phyloP scores from a whole-genome alignment of 805 yeast genomes.

The Lipomyces oligophaga region DNA sequence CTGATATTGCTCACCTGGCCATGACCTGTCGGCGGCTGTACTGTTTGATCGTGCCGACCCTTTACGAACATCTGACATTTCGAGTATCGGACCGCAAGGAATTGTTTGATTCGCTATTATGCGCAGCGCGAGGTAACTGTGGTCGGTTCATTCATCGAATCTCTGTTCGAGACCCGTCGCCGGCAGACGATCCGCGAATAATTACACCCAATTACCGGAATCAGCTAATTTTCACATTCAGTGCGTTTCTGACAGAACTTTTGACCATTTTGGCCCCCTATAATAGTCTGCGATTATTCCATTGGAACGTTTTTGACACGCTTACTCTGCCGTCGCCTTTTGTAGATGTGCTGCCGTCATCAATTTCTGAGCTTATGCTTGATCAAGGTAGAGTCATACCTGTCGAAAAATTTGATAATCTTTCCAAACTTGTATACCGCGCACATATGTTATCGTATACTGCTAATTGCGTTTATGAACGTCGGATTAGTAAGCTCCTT shows the following conservation, averaged over 20 bases:
- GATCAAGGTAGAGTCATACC: slow-evolving; percentile 27
- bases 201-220: slow-evolving; percentile 28
- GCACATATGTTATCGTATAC: slow-evolving; percentile 27
- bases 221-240: slow-evolving; percentile 21
- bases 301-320: slow-evolving; percentile 28
- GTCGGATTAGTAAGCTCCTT: slow-evolving; percentile 19
- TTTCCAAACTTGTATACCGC: slow-evolving; percentile 19
- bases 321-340: slow-evolving; percentile 21
- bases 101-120: slow-evolving; percentile 11
- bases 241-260: slow-evolving; percentile 14
- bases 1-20: slow-evolving; percentile 15
- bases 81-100: slow-evolving; percentile 8
- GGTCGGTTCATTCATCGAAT: slow-evolving; percentile 16
- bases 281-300: slow-evolving; percentile 7
- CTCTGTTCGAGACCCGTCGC: slow-evolving; percentile 26
- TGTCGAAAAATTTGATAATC: slow-evolving; percentile 3
- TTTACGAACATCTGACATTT: slow-evolving; percentile 16
- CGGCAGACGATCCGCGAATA: slow-evolving; percentile 17
- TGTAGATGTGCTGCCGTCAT: slow-evolving; percentile 19
- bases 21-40: slow-evolving; percentile 14
- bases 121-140: slow-evolving; percentile 9
- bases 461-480: slow-evolving; percentile 20
- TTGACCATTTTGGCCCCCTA: slow-evolving; percentile 12
- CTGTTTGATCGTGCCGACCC: slow-evolving; percentile 15
- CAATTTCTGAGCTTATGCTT: slow-evolving; percentile 15